These are phyloP conservation scores for Backusella circina DNA, from an alignment of 192 early-diverging fungal genomes.

Conservation along the genomic window DNA sequence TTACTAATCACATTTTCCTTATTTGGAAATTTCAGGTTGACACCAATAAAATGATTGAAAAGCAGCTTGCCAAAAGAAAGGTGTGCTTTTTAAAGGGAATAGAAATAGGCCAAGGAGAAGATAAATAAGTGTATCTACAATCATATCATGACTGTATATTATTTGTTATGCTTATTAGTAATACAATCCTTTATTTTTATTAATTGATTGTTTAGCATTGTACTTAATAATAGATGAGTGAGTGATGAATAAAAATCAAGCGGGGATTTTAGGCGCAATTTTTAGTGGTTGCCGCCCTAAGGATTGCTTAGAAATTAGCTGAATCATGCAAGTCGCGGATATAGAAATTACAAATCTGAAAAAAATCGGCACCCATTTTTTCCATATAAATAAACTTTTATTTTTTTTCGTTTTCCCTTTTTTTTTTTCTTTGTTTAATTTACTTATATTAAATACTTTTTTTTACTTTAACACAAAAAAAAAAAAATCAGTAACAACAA, in stretches of 20 bases:
- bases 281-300: neutral
- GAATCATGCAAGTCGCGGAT: conserved; percentile 12
- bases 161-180: neutral
- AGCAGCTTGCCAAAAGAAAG: neutral
- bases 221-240: neutral
- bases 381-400: conserved; percentile 4
- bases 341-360: neutral
- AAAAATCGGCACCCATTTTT: neutral
- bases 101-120: neutral
- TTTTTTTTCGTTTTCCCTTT: neutral
- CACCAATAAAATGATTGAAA: conserved; percentile 1
- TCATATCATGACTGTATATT: neutral
- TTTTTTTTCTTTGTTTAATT: conserved; percentile 4
- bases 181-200: neutral
- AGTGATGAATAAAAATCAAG: neutral
- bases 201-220: neutral
- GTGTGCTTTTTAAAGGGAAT: neutral
- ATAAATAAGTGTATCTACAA: neutral
- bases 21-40: neutral
- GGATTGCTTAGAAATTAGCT: conserved; percentile 4
- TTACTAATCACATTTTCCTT: neutral
- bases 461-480: neutral
- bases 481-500: neutral
- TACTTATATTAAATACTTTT: neutral
- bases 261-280: neutral